Percentiles rank a stretch among this genome's conserved stretches.
Evolutionary conservation across 208 protist genomes (phyloP).

Genomic region (Leishmania major): DNA sequence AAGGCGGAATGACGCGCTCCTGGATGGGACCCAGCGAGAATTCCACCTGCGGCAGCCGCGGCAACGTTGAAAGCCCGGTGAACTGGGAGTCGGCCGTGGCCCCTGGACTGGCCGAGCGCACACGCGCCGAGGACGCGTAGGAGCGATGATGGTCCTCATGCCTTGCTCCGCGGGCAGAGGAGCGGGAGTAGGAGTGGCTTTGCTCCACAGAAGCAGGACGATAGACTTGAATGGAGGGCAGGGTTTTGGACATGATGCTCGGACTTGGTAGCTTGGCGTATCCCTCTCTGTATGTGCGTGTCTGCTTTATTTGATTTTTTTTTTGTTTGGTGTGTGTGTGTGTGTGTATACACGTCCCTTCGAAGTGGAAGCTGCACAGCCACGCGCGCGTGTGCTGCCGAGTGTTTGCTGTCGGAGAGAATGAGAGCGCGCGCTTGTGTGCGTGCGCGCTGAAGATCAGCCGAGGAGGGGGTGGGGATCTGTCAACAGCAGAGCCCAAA

Average conservation of each 20-base stretch:
- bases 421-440: background rate
- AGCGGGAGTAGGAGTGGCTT: slow-evolving; percentile 27
- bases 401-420: too few species aligned
- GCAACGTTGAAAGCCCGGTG: slow-evolving; percentile 16
- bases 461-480: background rate
- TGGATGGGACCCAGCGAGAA: slow-evolving; percentile 76
- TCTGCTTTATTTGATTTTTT: background rate
- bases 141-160: slow-evolving; percentile 6
- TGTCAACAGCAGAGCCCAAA: background rate
- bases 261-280: background rate
- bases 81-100: slow-evolving; percentile 9
- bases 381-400: background rate
- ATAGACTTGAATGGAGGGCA: slow-evolving; percentile 38
- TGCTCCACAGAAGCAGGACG: slow-evolving; percentile 9
- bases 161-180: slow-evolving; percentile 1
- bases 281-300: background rate
- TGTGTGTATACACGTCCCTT: background rate
- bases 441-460: background rate
- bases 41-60: slow-evolving; percentile 54
- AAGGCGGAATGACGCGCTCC: slow-evolving; percentile 67
- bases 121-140: slow-evolving; percentile 20
- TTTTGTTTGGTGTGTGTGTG: background rate
- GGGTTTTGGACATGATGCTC: slow-evolving; percentile 46
- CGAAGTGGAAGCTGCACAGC: background rate
- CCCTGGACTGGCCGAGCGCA: slow-evolving; percentile 2